Evolutionary conservation across 139 green algal species (phyloP).

Genomic region (Diplosphaera chodatii): DNA sequence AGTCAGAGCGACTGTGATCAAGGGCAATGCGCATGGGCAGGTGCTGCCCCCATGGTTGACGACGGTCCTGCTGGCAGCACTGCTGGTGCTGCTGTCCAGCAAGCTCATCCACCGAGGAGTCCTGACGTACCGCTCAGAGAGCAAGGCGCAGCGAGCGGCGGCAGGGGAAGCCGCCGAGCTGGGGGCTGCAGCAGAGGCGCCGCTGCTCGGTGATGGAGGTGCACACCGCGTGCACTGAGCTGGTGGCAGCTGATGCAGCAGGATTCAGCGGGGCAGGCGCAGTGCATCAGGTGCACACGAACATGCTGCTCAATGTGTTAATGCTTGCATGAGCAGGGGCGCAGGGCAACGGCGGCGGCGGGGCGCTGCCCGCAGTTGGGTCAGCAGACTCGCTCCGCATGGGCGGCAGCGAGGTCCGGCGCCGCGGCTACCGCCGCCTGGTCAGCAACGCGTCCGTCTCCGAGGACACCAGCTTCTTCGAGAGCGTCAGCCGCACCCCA

Average conservation of each 20-base stretch:
- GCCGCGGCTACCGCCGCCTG: not conserved
- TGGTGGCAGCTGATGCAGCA: no score
- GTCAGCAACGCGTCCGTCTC: not conserved
- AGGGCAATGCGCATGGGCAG: conserved; percentile 9
- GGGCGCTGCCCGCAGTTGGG: no score
- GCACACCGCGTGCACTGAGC: no score
- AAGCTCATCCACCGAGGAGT: conserved; percentile 26
- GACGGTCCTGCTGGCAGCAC: conserved; percentile 25
- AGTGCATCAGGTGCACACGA: no score
- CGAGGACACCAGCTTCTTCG: not conserved
- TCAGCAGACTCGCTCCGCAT: not conserved
- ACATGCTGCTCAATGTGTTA: no score
- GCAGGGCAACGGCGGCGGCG: no score
- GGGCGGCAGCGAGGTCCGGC: not conserved
- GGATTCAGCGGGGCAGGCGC: no score
- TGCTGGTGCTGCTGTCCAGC: conserved; percentile 29
- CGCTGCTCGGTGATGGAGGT: conserved; percentile 2
- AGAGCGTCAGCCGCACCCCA: not conserved
- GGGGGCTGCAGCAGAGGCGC: not conserved
- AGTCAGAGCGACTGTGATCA: no score
- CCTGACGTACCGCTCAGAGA: conserved; percentile 6
- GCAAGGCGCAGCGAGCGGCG: not conserved
- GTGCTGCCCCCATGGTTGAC: conserved; percentile 43
- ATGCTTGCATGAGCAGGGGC: no score
- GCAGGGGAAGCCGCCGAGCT: not conserved